Evolutionary conservation across 2,329 filamentous ascomycete species (phyloP), one percentile per base, ranked within the genome.

Genomic region (Pestalotiopsis sp.): DNA sequence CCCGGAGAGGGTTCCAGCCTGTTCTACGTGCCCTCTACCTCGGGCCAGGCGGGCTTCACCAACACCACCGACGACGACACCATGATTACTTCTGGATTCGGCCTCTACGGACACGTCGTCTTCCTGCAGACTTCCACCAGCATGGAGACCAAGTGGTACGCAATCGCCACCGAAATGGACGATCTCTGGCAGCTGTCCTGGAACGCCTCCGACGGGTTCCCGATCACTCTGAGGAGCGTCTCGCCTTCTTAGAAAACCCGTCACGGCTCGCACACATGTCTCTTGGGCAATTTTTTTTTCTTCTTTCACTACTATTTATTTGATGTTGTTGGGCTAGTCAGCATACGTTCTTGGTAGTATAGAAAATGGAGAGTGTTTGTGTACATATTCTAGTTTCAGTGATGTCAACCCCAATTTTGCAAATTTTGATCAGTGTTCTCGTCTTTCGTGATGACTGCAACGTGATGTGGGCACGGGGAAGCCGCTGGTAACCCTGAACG

Each of bases 51-150:
- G 4, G 64, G 64, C 11, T 66, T 66, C 23, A 66, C 64, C 11
- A 66, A 58, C 17, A 27, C 13, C 4, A 66, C 64, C 25, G 31
- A 38, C 31, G 52, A 66, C 41, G 20, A 23, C n/a, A 31, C 45
- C n/a, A 13, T 57, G 17, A 36, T 66, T 17, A 66, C 64, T 12
- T 27, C 64, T 39, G 64, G 64, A 14, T 66, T 66, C 57, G 64
- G 64, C 12, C 52, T 66, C 49, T 66, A 66, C 31, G 64, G 64
- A 17, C 41, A 66, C 52, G 64, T 66, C 27, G 49, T 66, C 17
- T 66, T 57, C 31, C 9, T 56, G 6, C 25, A 56, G 31, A 39
- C 31, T 31, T 45, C 45, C 5, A 38, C 36, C n/a, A 20, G 13
- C 13, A 66, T 66, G 23, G 7, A 36, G 17, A 66, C 64, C 17